Evolutionary conservation across 257 asterid species (phyloP), one percentile per base, ranked within the genome.

Genomic region (Petunia axillaris): DNA sequence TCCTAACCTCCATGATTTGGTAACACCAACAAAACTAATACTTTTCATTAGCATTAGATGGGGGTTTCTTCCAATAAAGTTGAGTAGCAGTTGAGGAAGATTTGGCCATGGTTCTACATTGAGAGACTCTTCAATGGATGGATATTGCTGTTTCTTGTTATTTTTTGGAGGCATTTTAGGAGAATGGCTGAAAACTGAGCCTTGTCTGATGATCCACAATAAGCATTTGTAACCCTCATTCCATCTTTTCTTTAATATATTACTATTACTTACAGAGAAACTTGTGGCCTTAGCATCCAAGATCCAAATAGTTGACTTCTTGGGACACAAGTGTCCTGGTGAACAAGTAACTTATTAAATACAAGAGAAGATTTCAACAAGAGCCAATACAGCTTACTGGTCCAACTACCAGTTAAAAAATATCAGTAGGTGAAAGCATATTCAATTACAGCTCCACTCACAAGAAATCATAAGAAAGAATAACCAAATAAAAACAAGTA

Each of bases 1-100:
- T 46, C 11, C 65, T 13, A 25, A 8, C 39, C 53, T 76, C 68
- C 67, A 76, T 7, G 41, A n/a, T 76, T 76, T 57, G 0, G 67
- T 57, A 35, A 76, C 40, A n/a, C 67, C 80, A 1, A 0, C 14
- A 41, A 60, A 76, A 44, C 67, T 4, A 15, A 57, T 44, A 41
- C 4, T 76, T 3, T 57, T 25, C 25, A 25, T 25, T 25, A 25
- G n/a, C 38, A 76, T 57, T 25, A 76, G 53, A 13, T 54, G 52
- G 55, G 35, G 54, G 15, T 76, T 44, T 37, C 79, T 75, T 55
- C 79, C 66, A n/a, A 75, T 75, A 59, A 75, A 7, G 6, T 76
- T 2, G 55, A 76, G 67, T 40, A 76, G 68, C 55, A 55, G 80
- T 40, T 76, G 80, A 60, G 80, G 80, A 25, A 76, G 80, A 76